A percentile compares a stretch with the other conserved stretches of the same genome.
Conservation (phyloP, 306 rosid species). For the Urtica urens region DNA sequence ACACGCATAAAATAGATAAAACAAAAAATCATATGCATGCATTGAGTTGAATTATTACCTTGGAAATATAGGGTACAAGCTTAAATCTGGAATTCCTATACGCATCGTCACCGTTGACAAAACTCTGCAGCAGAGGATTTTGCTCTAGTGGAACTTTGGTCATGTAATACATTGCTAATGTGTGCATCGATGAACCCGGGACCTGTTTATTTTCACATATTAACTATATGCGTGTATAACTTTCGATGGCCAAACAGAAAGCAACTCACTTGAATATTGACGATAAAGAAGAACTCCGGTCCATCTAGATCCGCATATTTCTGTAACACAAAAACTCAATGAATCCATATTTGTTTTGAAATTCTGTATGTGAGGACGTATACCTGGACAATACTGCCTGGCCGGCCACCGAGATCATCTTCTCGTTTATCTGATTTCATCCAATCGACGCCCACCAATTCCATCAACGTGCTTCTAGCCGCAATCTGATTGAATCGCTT, state of each 20-base stretch:
- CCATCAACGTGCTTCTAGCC: constrained; percentile 56
- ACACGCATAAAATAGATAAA: neutral
- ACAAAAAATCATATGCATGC: neutral
- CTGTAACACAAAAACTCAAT: constrained; percentile 25
- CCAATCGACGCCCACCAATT: constrained; percentile 85
- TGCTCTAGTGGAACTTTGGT: constrained; percentile 60
- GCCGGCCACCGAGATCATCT: constrained; percentile 64
- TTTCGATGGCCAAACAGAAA: neutral
- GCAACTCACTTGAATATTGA: constrained; percentile 65
- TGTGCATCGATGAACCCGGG: constrained; percentile 52
- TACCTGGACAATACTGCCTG: constrained; percentile 64
- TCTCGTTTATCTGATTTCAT: constrained; percentile 47
- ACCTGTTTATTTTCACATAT: constrained; percentile 33
- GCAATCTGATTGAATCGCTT: constrained; percentile 36
- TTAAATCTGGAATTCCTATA: constrained; percentile 82
- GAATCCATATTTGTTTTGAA: neutral
- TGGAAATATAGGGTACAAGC: constrained; percentile 79
- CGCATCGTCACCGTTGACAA: constrained; percentile 81
- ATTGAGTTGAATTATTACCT: constrained; percentile 48
- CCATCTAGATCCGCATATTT: constrained; percentile 54
- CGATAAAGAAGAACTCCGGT: constrained; percentile 66
- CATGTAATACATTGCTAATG: constrained; percentile 69
- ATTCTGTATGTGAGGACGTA: neutral
- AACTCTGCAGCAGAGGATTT: constrained; percentile 43
- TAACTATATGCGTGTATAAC: constrained; percentile 3